These are phyloP conservation scores for Ilex aquifolium DNA, from an alignment of 257 asterid genomes.

Conservation along the genomic window DNA sequence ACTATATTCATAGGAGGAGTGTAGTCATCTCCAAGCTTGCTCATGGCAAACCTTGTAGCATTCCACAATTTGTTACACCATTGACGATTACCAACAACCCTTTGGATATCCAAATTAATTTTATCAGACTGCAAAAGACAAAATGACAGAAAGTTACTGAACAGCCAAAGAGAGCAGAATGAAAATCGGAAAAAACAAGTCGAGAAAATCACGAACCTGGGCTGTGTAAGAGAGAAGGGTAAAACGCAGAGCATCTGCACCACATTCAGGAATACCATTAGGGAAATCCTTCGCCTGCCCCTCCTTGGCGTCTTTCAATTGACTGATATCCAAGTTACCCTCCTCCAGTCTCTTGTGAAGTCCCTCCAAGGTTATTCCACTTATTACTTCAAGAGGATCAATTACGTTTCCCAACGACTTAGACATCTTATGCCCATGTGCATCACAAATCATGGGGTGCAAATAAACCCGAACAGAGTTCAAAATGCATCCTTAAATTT, in stretches of 20 bases:
- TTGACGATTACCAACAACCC: conserved; percentile 93
- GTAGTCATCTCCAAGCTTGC: conserved; percentile 86
- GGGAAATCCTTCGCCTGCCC: conserved; percentile 91
- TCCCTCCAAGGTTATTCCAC: conserved; percentile 60
- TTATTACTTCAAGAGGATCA: conserved; percentile 88
- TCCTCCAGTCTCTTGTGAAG: conserved; percentile 88
- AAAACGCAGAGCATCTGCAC: conserved; percentile 94
- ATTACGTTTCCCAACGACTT: conserved; percentile 91
- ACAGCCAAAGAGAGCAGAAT: background rate
- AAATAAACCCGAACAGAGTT: conserved; percentile 55
- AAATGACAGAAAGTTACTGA: conserved; percentile 8
- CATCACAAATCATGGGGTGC: conserved; percentile 97
- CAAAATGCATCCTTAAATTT: too few relatives aligned
- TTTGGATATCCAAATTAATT: conserved; percentile 84
- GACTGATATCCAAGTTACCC: conserved; percentile 85
- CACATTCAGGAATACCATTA: conserved; percentile 86
- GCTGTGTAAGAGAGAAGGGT: conserved; percentile 93
- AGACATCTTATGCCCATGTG: conserved; percentile 99
- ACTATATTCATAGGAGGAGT: conserved; percentile 57
- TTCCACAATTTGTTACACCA: conserved; percentile 99
- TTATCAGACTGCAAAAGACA: conserved; percentile 71
- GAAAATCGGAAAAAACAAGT: conserved; percentile 13
- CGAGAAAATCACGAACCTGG: conserved; percentile 45
- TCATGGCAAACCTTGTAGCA: conserved; percentile 93
- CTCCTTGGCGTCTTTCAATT: conserved; percentile 72